phyloP scores from a whole-genome alignment of 2,329 filamentous ascomycete species.

The Ophiostoma angusticollis region DNA sequence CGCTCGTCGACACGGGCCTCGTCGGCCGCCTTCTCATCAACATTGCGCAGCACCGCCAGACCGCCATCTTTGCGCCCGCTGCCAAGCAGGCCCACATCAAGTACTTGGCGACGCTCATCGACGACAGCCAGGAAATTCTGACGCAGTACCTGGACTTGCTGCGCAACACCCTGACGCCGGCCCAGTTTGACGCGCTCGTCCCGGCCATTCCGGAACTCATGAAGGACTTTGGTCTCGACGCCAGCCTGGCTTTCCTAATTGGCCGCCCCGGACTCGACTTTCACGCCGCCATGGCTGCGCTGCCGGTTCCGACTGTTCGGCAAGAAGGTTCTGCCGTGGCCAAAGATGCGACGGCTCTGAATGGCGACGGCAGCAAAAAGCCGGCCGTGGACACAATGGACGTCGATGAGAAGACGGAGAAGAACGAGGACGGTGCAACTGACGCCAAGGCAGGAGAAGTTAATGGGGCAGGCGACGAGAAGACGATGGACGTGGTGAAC shows the following conservation, averaged over 20 bases:
- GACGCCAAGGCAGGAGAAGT: neutral
- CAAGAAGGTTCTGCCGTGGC: neutral
- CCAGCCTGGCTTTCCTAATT: conserved; percentile 74
- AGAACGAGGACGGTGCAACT: conserved; percentile 15
- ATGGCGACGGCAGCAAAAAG: neutral
- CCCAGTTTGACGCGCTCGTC: conserved; percentile 66
- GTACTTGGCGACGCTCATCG: conserved; percentile 72
- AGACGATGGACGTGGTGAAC: conserved; percentile 22
- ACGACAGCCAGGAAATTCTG: conserved; percentile 78
- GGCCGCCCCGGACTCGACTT: conserved; percentile 61
- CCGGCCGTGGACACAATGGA: neutral
- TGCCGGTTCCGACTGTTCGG: neutral
- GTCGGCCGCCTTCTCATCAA: conserved; percentile 77
- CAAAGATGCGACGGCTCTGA: neutral
- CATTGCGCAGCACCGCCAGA: conserved; percentile 78
- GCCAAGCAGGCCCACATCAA: conserved; percentile 73
- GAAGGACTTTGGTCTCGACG: conserved; percentile 64
- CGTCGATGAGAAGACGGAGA: neutral
- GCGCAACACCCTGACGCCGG: conserved; percentile 60
- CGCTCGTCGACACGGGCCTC: conserved; percentile 64
- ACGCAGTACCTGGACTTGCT: conserved; percentile 83
- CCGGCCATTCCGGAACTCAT: conserved; percentile 65
- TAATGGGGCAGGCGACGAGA: conserved; percentile 1
- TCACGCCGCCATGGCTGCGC: conserved; percentile 27
- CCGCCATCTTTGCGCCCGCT: conserved; percentile 65